Base-by-base conservation (phyloP, 2,329 filamentous ascomycete genomes). In the Magnaporthiopsis poae region DNA sequence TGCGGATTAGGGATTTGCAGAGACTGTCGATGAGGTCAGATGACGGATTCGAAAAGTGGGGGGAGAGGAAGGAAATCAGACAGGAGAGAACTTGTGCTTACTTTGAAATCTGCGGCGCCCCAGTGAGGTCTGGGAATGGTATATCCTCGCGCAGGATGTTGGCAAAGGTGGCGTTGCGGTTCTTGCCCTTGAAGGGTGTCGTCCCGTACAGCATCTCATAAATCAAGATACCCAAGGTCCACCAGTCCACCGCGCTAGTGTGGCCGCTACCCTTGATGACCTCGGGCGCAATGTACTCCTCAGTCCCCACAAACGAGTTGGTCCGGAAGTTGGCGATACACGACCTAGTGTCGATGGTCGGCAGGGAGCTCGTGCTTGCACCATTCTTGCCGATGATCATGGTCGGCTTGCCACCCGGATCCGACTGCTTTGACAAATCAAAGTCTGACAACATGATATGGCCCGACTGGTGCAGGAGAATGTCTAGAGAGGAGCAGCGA, bases 391-490 rank as follows among this genome's bases (percentile, higher is more conserved):
- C 91, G 68, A 97, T 85, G 73, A 99, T 97, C 94, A 99, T 98
- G 31, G 93, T 97, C 63, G 95, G 95, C 74, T 94, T 94, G 80
- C 95, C 95, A 74, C 93, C 95, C 21, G 91, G 89, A 71, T 96
- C 95, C 8, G 95, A 99, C 79, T 99, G 95, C 79, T 99, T 99
- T 12, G 93, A 97, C 69, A 99, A 80, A 78, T 99, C 95, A 78
- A 99, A 99, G 80, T 99, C 95, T 68, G 95, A 98, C 76, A 99
- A 85, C 95, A 99, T 99, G 73, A 99, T 99, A 78, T 99, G 95
- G 21, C 95, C 95, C n/a, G 95, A 98, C 77, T 99, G 95, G 77
- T 99, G 95, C 29, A 99, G 87, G 18, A 99, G 84, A 71, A 99
- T 99, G 73, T 99, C 93, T 97, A 71, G 8, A 56, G 5, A 59